Evolutionary conservation across 176 grass and related monocot genomes (phyloP).

Genomic region (Carex parvula): DNA sequence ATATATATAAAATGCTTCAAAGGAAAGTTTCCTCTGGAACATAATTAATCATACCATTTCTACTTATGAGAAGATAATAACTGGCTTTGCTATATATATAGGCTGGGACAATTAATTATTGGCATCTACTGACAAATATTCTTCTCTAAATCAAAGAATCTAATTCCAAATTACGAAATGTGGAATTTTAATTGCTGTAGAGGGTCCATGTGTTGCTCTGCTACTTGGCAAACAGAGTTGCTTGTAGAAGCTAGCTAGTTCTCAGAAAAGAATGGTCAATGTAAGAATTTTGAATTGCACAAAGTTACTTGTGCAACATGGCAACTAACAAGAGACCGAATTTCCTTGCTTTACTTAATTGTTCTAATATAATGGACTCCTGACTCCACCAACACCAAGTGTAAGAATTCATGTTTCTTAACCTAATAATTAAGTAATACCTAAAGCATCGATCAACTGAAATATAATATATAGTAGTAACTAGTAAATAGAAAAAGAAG

Average conservation of each 20-base stretch:
- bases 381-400: not conserved
- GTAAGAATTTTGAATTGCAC: constrained; percentile 2
- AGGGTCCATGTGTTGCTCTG: not conserved
- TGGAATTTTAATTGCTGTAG: not conserved
- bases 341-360: constrained; percentile 13
- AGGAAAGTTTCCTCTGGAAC: not conserved
- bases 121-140: not conserved
- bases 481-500: not conserved
- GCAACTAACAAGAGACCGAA: not conserved
- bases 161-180: constrained; percentile 16
- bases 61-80: not conserved
- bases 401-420: not conserved
- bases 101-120: not conserved
- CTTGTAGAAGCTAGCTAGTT: not conserved
- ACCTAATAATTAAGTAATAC: not conserved
- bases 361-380: constrained; percentile 1
- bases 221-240: constrained; percentile 12
- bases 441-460: not conserved
- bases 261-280: constrained; percentile 5
- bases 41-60: not conserved
- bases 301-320: not conserved
- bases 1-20: not conserved
- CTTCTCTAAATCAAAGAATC: constrained; percentile 1
- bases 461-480: not conserved
- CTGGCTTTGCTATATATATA: not conserved